These are phyloP conservation scores for Blastomyces parvus DNA, from an alignment of 2,329 filamentous ascomycete genomes.

Conservation along the genomic window DNA sequence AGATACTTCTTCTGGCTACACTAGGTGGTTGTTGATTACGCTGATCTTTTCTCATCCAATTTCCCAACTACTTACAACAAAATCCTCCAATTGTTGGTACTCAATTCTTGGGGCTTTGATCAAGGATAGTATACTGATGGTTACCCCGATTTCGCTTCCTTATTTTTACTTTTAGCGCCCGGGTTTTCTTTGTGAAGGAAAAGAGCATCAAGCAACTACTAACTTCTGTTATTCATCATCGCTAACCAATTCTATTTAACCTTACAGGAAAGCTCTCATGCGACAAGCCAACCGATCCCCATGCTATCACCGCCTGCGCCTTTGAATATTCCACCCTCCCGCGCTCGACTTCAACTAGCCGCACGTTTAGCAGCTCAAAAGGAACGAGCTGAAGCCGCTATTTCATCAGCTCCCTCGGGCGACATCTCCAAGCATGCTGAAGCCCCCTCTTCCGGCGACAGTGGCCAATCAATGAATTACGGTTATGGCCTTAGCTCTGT, in stretches of 20 bases:
- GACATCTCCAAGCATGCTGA: conserved; percentile 7
- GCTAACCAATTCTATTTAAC: conserved; percentile 12
- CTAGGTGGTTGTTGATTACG: conserved; percentile 12
- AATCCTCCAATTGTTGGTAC: not conserved
- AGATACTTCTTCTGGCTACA: conserved; percentile 15
- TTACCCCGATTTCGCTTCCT: not conserved
- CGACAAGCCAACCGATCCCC: conserved; percentile 31
- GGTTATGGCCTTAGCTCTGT: not conserved
- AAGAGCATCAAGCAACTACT: not conserved
- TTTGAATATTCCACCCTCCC: conserved; percentile 74
- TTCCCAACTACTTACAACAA: not conserved
- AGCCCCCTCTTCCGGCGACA: conserved; percentile 14
- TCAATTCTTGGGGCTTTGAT: not conserved
- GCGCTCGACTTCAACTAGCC: conserved; percentile 83
- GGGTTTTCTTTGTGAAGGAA: not conserved
- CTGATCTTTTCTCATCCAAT: conserved; percentile 8
- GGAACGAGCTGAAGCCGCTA: conserved; percentile 45
- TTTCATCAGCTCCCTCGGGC: conserved; percentile 18
- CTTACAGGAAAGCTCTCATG: conserved; percentile 26
- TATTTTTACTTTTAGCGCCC: not conserved
- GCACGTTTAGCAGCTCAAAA: conserved; percentile 69
- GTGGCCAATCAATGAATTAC: conserved; percentile 10
- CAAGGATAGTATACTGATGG: not conserved
- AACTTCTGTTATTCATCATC: not conserved
- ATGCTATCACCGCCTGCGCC: conserved; percentile 58